A percentile compares a stretch with the other conserved stretches of the same genome.
phyloP scores from a whole-genome alignment of 345 rosid species.

The Pugionium cornutum region DNA sequence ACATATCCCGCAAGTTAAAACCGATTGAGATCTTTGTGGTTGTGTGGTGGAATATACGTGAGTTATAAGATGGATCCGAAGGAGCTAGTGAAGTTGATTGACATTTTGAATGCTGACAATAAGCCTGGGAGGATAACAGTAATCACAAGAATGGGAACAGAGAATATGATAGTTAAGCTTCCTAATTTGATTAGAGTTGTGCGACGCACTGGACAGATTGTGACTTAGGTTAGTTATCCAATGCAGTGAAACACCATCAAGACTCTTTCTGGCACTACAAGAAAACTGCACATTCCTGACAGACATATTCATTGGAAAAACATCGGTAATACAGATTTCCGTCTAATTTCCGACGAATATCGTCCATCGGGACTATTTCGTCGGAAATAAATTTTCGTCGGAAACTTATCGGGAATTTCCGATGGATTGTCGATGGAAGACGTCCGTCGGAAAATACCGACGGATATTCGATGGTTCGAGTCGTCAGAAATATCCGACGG shows the following conservation, averaged over 20 bases:
- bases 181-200: slow-evolving; percentile 86
- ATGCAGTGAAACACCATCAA: slow-evolving; percentile 97
- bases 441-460: no score
- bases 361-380: no score
- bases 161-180: slow-evolving; percentile 92
- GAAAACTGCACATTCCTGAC: no score
- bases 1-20: neutral
- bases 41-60: slow-evolving; percentile 48
- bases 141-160: slow-evolving; percentile 92
- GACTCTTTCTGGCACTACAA: slow-evolving; percentile 51
- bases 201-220: slow-evolving; percentile 77
- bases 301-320: no score
- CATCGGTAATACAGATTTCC: no score
- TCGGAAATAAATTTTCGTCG: no score
- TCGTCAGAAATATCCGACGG: no score
- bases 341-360: no score
- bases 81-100: slow-evolving; percentile 79
- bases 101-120: slow-evolving; percentile 82
- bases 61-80: slow-evolving; percentile 94
- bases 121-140: slow-evolving; percentile 86
- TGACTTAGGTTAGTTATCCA: slow-evolving; percentile 92
- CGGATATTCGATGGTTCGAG: no score
- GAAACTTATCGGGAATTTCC: no score
- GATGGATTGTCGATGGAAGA: no score
- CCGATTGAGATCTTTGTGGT: slow-evolving; percentile 16